Evolutionary conservation across 345 rosid species (phyloP).

Genomic region (Citrus maxima): DNA sequence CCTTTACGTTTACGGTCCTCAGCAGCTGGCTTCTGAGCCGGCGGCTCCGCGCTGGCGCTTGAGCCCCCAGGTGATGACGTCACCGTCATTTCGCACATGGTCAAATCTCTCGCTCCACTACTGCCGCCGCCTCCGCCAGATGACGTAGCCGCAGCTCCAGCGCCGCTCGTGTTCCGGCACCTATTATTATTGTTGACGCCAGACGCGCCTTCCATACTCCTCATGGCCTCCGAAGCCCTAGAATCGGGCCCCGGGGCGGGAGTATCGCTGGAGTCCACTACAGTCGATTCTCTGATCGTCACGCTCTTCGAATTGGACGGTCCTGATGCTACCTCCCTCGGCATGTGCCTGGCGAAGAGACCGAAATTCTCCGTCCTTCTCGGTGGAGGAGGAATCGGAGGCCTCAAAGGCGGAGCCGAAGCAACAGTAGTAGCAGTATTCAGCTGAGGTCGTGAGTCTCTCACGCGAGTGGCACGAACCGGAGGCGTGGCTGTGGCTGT

Average conservation of each 20-base stretch:
- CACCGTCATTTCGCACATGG: conserved; percentile 40
- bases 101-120: conserved; percentile 21
- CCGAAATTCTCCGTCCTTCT: conserved; percentile 52
- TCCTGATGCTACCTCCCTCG: conserved; percentile 35
- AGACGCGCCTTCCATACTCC: conserved; percentile 22
- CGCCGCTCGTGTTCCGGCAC: conserved; percentile 25
- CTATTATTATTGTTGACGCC: conserved; percentile 28
- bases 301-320: conserved; percentile 41
- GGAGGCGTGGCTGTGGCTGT: conserved; percentile 17
- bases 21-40: conserved; percentile 28
- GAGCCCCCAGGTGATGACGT: conserved; percentile 53
- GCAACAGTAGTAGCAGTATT: conserved; percentile 7
- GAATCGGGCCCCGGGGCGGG: conserved; percentile 33
- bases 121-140: conserved; percentile 18
- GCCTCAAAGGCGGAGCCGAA: conserved; percentile 28
- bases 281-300: conserved; percentile 51
- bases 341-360: conserved; percentile 49
- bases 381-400: conserved; percentile 42
- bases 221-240: conserved; percentile 35
- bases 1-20: conserved; percentile 74
- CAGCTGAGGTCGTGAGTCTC: conserved; percentile 12
- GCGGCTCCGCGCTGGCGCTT: conserved; percentile 54
- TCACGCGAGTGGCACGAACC: conserved; percentile 12
- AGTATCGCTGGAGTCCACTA: conserved; percentile 58
- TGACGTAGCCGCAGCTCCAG: conserved; percentile 21